Conservation (phyloP, 345 rosid species). For the Linum lewisii region DNA sequence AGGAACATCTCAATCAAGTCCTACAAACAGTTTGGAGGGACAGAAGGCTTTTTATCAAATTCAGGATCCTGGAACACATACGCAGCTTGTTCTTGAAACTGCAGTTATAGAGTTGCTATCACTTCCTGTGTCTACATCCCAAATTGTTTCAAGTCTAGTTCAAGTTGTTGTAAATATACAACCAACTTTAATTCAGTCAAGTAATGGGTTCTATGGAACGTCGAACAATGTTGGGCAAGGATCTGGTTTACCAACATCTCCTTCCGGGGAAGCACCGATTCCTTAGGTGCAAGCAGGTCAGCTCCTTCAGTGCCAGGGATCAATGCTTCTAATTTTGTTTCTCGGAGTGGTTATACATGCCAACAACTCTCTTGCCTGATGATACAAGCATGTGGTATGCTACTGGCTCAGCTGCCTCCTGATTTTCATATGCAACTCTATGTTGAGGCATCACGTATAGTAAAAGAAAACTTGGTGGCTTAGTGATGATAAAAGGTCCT, state of each 20-base stretch:
- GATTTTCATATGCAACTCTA: slow-evolving; percentile 84
- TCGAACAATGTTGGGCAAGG: slow-evolving; percentile 63
- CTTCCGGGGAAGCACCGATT: slow-evolving; percentile 98
- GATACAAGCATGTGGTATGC: slow-evolving; percentile 94
- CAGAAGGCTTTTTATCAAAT: slow-evolving; percentile 89
- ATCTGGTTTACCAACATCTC: slow-evolving; percentile 75
- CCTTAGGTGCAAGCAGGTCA: slow-evolving; percentile 79
- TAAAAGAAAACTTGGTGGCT: slow-evolving; percentile 97
- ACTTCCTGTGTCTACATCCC: slow-evolving; percentile 80
- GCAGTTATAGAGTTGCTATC: slow-evolving; percentile 92
- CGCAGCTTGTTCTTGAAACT: slow-evolving; percentile 91
- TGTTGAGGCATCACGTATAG: slow-evolving; percentile 66
- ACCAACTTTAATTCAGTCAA: slow-evolving; percentile 84
- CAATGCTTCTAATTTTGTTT: slow-evolving; percentile 75
- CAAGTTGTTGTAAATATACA: slow-evolving; percentile 88
- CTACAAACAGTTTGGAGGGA: slow-evolving; percentile 58
- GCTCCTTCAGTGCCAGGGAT: slow-evolving; percentile 67
- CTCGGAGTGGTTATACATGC: slow-evolving; percentile 90
- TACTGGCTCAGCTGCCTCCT: slow-evolving; percentile 89
- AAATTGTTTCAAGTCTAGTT: slow-evolving; percentile 77
- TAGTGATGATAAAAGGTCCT: slow-evolving; percentile 65
- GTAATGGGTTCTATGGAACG: slow-evolving; percentile 75
- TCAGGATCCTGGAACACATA: slow-evolving; percentile 96
- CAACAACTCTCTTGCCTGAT: slow-evolving; percentile 91
- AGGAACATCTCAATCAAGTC: slow-evolving; percentile 64